Conservation (phyloP, 108 stramenopile genomes). For the Nannochloropsis salina region DNA sequence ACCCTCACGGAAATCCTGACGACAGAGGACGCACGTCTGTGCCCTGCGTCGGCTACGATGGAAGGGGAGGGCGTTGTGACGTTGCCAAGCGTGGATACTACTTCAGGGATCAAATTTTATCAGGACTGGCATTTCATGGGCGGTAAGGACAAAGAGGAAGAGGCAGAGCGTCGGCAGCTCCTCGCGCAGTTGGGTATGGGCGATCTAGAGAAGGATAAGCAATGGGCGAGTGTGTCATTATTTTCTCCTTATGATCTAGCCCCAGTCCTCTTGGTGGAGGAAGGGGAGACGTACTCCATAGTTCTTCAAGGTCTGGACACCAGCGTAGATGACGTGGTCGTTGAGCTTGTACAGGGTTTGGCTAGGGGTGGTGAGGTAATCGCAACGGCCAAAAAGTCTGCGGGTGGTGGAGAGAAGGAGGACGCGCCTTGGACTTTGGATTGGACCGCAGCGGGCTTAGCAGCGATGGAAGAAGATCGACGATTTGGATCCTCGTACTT, state of each 20-base stretch:
- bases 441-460: background rate
- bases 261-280: background rate
- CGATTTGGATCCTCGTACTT: background rate
- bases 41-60: background rate
- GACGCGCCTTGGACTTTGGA: background rate
- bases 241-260: background rate
- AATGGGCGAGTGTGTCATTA: background rate
- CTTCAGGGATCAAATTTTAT: background rate
- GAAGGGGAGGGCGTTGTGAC: background rate
- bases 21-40: background rate
- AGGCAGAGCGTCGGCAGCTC: background rate
- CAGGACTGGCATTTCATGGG: background rate
- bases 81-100: background rate
- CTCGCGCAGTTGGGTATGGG: background rate
- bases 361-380: background rate
- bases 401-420: background rate
- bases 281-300: background rate
- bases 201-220: background rate
- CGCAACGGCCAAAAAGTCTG: background rate
- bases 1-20: background rate
- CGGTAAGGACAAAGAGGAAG: background rate
- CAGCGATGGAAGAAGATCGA: background rate
- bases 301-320: background rate
- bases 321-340: background rate
- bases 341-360: background rate